Evolutionary conservation across 495 filamentous ascomycete genomes (phyloP).

Genomic region (Xylaria castorea): DNA sequence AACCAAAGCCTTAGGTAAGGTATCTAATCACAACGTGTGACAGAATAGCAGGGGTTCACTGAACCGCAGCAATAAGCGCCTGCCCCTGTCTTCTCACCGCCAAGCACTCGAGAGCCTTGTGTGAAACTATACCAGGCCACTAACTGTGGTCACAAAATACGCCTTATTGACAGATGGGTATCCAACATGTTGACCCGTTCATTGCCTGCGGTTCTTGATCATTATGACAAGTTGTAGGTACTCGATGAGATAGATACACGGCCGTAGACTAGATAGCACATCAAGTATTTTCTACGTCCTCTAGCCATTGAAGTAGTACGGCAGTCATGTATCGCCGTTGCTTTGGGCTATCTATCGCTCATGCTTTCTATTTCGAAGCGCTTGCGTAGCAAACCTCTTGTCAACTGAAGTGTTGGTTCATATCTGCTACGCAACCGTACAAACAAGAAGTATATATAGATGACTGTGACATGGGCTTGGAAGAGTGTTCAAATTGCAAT

Average conservation of each 20-base stretch:
- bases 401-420: too few species aligned
- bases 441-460: too few species aligned
- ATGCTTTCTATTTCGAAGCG: too few species aligned
- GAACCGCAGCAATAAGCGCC: background rate
- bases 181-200: background rate
- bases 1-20: too few species aligned
- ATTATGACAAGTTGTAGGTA: background rate
- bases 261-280: background rate
- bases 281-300: background rate
- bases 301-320: too few species aligned
- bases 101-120: background rate
- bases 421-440: too few species aligned
- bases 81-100: background rate
- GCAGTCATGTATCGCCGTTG: too few species aligned
- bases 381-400: too few species aligned
- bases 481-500: too few species aligned
- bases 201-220: background rate
- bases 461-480: too few species aligned
- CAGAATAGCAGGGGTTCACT: background rate
- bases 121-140: background rate
- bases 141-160: background rate
- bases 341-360: too few species aligned
- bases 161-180: background rate
- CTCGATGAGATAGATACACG: background rate
- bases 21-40: background rate